phyloP scores from a whole-genome alignment of 164 flowering plant genomes.

The Liriodendron chinense region DNA sequence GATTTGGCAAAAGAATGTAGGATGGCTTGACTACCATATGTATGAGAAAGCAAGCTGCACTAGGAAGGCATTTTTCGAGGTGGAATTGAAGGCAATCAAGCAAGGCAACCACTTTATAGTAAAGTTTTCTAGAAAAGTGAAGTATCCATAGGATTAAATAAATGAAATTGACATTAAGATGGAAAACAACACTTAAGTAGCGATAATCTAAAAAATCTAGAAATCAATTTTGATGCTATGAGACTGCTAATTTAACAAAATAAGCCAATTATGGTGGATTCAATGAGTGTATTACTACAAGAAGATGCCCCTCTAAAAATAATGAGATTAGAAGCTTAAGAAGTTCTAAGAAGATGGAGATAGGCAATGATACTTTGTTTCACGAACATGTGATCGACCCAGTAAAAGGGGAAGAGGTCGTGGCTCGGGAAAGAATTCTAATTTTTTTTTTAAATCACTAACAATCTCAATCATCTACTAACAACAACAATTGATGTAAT shows the following conservation, averaged over 20 bases:
- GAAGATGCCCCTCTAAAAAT: not conserved
- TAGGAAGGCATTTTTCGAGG: not conserved
- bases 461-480: no score
- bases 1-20: not conserved
- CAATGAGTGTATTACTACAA: not conserved
- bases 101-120: not conserved
- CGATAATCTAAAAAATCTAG: not conserved
- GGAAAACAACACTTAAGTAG: not conserved
- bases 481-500: no score
- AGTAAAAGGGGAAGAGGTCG: not conserved
- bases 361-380: no score
- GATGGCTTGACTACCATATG: not conserved
- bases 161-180: not conserved
- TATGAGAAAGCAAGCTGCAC: not conserved
- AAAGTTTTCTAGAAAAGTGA: not conserved
- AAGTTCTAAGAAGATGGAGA: not conserved
- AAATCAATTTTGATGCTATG: not conserved
- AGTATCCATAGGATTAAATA: not conserved
- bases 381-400: not conserved
- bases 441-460: no score
- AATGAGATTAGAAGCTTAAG: not conserved
- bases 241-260: not conserved
- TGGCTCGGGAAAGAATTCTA: not conserved
- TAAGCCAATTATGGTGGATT: not conserved
- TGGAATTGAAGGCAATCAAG: not conserved